phyloP scores from a whole-genome alignment of 306 rosid species.

The Senna siamea region DNA sequence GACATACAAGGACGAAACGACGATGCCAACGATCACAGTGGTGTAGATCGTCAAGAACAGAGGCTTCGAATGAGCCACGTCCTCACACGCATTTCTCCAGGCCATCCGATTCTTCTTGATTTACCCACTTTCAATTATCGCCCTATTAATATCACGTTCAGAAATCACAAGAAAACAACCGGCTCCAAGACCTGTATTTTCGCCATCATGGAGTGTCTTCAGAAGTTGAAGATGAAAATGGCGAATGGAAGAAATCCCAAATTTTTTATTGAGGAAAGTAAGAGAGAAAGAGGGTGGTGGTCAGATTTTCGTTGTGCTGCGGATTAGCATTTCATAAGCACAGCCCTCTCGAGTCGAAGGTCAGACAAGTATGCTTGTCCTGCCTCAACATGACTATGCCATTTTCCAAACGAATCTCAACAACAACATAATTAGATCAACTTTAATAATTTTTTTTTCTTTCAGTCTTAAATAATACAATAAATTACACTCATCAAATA shows the following conservation, averaged over 20 bases:
- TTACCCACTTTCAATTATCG: neutral
- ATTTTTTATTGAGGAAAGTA: neutral
- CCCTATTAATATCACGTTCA: neutral
- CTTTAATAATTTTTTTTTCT: neutral
- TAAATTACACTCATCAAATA: no score
- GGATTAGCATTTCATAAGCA: neutral
- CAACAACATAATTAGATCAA: neutral
- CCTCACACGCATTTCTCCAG: conserved; percentile 50
- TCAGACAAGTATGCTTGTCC: conserved; percentile 25
- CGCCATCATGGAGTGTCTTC: neutral
- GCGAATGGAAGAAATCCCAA: neutral
- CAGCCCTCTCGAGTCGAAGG: neutral
- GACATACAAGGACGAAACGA: conserved; percentile 69
- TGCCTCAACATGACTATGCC: neutral
- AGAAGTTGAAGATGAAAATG: neutral
- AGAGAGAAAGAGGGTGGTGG: neutral
- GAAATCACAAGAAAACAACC: neutral
- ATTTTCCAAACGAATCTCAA: conserved; percentile 2
- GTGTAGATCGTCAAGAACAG: conserved; percentile 72
- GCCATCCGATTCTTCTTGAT: conserved; percentile 33
- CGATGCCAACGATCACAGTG: conserved; percentile 60
- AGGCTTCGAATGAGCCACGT: conserved; percentile 64
- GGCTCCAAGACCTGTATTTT: neutral
- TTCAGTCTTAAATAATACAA: no score
- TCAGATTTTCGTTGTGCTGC: neutral